A percentile compares a stretch with the other conserved stretches of the same genome.
Evolutionary conservation across 495 filamentous ascomycete species (phyloP).

Genomic region (Penicillium egyptiacum): DNA sequence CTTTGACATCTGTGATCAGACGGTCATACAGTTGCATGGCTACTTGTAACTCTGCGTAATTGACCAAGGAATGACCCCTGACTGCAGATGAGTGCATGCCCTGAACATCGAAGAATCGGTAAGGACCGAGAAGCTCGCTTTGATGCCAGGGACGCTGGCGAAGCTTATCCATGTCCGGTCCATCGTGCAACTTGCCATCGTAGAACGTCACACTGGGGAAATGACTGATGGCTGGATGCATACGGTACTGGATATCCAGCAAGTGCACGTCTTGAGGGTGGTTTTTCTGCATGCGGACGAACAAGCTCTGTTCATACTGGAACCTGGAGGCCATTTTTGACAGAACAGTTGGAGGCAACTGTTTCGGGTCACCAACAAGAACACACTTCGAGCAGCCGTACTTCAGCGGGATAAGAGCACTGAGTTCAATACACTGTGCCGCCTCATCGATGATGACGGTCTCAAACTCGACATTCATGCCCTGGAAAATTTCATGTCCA

Average conservation of each 20-base stretch:
- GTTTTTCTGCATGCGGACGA: constrained; percentile 95
- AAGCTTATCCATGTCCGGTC: constrained; percentile 72
- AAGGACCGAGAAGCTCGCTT: constrained; percentile 77
- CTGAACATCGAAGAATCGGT: constrained; percentile 96
- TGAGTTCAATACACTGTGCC: constrained; percentile 95
- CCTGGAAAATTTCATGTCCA: constrained; percentile 97
- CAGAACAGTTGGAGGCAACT: constrained; percentile 91
- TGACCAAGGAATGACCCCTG: constrained; percentile 85
- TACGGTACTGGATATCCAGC: constrained; percentile 94
- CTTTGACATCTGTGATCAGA: constrained; percentile 67
- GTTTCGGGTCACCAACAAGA: constrained; percentile 95
- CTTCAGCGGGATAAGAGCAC: constrained; percentile 93
- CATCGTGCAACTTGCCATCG: constrained; percentile 81
- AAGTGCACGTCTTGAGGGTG: constrained; percentile 88
- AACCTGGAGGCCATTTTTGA: constrained; percentile 90
- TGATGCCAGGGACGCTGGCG: constrained; percentile 82
- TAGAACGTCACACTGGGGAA: constrained; percentile 94
- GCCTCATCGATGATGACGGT: constrained; percentile 98
- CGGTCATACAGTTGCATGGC: constrained; percentile 82
- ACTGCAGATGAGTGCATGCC: constrained; percentile 77
- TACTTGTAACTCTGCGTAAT: constrained; percentile 78
- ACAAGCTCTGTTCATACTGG: constrained; percentile 96
- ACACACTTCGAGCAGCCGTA: constrained; percentile 97
- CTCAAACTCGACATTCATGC: constrained; percentile 92
- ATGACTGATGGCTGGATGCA: constrained; percentile 91